Base-by-base conservation (phyloP, 2,329 filamentous ascomycete species). In the Colletotrichum spaethianum region DNA sequence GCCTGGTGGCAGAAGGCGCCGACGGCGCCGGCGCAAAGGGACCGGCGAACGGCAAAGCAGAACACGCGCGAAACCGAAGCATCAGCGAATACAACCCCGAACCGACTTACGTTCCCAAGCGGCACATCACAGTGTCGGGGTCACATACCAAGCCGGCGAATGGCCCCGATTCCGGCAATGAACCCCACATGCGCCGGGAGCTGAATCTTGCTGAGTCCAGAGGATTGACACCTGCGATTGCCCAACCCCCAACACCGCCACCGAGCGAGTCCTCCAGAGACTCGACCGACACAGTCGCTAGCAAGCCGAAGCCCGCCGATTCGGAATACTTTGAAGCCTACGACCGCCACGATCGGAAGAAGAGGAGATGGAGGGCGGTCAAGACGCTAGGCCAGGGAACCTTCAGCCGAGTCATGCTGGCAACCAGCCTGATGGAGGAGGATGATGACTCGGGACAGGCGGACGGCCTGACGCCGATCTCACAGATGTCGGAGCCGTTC, bases 401-500 rank as follows among this genome's bases (percentile, higher is more conserved):
- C 0, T 99, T 99, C 81, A 98, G 95, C 80, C 94, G 94, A 78
- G 96, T 99, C 26, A 93, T 97, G 83, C 86, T 99, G 52, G 96
- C 95, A 5, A 97, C 95, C 14, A 94, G 93, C 77, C 91, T 97
- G 79, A 88, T 90, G 50, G 86, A 87, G 0, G 86, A 87, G 46
- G 84, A 86, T 36, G 82, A 85, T 70, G 79, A 74, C 65, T 74
- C 79, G 77, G 70, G 78, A 76, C 77, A 82, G 75, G 74, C 79
- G 76, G 79, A 83, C 79, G 74, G 82, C 81, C 70, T 77, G 14
- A 77, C 77, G 1, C 74, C 79, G 78, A 85, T 77, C 86, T 87
- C 79, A 79, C 83, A 50, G 74, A 79, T 72, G n/a, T 76, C 75
- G 66, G 80, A 64, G 72, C 75, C 73, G 60, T 82, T 93, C 74